A percentile compares a stretch with the other conserved stretches of the same genome.
These are phyloP conservation scores for Chaetomium cochliodes DNA, from an alignment of 495 filamentous ascomycete species.

Conservation along the genomic window DNA sequence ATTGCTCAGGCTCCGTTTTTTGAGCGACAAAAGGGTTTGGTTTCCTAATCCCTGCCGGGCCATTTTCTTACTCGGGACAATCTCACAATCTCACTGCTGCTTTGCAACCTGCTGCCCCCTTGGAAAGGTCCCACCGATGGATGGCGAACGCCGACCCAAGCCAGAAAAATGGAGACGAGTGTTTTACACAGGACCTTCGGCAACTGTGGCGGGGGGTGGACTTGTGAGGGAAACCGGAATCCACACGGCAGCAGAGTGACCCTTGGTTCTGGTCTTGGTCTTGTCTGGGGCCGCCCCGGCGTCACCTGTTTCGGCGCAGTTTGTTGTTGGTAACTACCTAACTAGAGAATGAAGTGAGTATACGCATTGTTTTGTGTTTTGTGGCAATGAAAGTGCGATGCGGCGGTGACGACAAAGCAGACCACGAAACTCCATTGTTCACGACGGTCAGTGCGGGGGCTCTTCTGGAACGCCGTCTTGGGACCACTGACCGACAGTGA, in stretches of 20 bases:
- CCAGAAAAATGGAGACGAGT: background rate
- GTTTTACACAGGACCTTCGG: slow-evolving; percentile 7
- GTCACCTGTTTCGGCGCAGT: no score
- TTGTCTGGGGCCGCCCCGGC: no score
- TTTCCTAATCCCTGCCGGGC: slow-evolving; percentile 2
- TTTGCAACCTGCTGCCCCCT: background rate
- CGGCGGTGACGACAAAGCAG: slow-evolving; percentile 16
- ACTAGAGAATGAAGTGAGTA: background rate
- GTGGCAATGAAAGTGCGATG: background rate
- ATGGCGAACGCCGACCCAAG: slow-evolving; percentile 3
- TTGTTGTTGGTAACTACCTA: background rate
- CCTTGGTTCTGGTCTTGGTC: background rate
- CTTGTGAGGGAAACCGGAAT: background rate
- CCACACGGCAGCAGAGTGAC: background rate
- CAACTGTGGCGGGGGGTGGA: background rate
- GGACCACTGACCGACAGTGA: background rate
- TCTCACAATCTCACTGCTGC: slow-evolving; percentile 1
- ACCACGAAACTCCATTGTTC: background rate
- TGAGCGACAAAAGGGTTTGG: background rate
- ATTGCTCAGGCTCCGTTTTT: background rate
- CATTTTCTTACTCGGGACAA: slow-evolving; percentile 4
- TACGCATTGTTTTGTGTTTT: background rate
- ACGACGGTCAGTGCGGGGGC: no score
- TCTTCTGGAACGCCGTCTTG: slow-evolving; percentile 4
- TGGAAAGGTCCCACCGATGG: slow-evolving; percentile 12